Evolutionary conservation across 805 yeast species (phyloP).

Genomic region (Groenewaldozyma salmanticensis): DNA sequence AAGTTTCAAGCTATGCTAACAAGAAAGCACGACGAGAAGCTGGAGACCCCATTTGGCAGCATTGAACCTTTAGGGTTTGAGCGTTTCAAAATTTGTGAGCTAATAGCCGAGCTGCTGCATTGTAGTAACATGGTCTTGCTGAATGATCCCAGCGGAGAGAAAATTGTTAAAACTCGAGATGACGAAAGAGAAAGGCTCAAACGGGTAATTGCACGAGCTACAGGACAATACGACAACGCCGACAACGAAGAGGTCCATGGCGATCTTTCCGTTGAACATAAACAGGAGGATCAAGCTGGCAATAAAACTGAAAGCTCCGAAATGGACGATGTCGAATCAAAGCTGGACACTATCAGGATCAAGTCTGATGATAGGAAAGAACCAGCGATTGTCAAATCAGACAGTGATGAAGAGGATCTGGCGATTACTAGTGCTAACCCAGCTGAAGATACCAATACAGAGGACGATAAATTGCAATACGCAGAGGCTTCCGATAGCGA

Average conservation of each 20-base stretch:
- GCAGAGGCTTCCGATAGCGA: too few species aligned
- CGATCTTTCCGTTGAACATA: constrained; percentile 13
- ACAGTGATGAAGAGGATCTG: constrained; percentile 17
- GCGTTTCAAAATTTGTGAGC: constrained; percentile 80
- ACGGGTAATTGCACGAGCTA: constrained; percentile 18
- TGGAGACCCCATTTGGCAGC: constrained; percentile 56
- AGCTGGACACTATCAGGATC: neutral
- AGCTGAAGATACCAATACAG: constrained; percentile 14
- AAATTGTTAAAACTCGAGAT: constrained; percentile 60
- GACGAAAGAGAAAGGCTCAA: constrained; percentile 47
- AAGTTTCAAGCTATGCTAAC: constrained; percentile 55
- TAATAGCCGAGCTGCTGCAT: constrained; percentile 88
- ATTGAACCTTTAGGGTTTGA: constrained; percentile 82
- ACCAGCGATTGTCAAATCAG: neutral
- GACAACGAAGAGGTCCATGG: constrained; percentile 7
- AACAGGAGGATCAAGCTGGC: constrained; percentile 16
- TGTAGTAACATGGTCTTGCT: constrained; percentile 95
- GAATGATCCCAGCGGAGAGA: constrained; percentile 67
- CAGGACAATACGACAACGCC: constrained; percentile 23
- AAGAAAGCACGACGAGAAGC: constrained; percentile 23
- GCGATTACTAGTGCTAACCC: constrained; percentile 10
- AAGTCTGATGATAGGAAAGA: neutral
- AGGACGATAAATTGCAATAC: constrained; percentile 17
- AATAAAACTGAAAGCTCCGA: constrained; percentile 1
- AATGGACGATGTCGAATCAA: neutral